Evolutionary conservation across 1,284 basidiomycete species (phyloP).

Genomic region (Trichosporon faecale): DNA sequence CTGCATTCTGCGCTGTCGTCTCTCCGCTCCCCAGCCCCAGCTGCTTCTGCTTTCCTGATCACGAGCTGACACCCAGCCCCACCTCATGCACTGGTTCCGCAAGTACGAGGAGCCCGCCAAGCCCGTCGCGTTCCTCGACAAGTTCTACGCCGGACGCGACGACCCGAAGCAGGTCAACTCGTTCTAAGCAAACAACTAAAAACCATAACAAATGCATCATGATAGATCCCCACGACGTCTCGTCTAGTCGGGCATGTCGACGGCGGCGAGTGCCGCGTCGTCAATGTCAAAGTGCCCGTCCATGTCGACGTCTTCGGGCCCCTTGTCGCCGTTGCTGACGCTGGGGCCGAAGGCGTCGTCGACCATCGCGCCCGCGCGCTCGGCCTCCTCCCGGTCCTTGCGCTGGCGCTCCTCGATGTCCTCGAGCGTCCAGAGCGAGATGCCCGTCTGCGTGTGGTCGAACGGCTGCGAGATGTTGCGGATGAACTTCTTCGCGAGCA

Average conservation of each 20-base stretch:
- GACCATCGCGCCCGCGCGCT: conserved; percentile 29
- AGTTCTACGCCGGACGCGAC: conserved; percentile 51
- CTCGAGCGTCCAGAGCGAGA: conserved; percentile 81
- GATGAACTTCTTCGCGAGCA: conserved; percentile 94
- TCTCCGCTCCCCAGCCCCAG: no score
- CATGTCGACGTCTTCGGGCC: conserved; percentile 29
- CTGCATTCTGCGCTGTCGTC: no score
- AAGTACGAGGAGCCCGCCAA: conserved; percentile 45
- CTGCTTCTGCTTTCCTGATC: background rate
- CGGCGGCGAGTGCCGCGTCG: conserved; percentile 38
- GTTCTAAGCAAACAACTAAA: conserved; percentile 30
- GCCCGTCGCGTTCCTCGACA: conserved; percentile 52
- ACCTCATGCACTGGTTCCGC: conserved; percentile 54
- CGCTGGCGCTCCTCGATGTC: conserved; percentile 49
- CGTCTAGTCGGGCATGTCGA: conserved; percentile 33
- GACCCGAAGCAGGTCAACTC: conserved; percentile 47
- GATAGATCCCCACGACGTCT: conserved; percentile 8
- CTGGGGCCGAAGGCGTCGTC: conserved; percentile 27
- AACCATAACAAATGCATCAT: conserved; percentile 23
- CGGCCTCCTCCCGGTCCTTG: conserved; percentile 42
- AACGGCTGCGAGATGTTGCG: conserved; percentile 95
- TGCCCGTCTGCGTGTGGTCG: conserved; percentile 88
- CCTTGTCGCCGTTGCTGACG: conserved; percentile 15
- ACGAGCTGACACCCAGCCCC: conserved; percentile 35
- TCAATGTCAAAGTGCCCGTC: conserved; percentile 35